A percentile compares a stretch with the other conserved stretches of the same genome.
Conservation (phyloP, 768 basidiomycete genomes). For the Mycena capillaripes region DNA sequence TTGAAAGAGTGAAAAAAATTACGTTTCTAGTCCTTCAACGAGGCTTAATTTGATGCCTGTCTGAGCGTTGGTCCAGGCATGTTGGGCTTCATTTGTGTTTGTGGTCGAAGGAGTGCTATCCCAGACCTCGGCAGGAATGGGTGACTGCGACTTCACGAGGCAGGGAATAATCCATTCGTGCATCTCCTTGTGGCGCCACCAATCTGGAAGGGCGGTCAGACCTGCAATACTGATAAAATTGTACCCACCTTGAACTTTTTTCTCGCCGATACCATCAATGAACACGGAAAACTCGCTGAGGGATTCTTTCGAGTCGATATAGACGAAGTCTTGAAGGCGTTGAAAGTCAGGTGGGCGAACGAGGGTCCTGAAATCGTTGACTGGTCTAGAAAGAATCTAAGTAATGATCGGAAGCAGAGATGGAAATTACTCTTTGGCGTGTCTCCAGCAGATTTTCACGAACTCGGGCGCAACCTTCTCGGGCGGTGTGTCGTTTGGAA, state of each 20-base stretch:
- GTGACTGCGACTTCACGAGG: constrained; percentile 36
- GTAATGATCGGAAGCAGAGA: no score
- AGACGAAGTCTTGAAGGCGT: not conserved
- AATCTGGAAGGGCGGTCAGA: constrained; percentile 21
- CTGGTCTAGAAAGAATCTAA: not conserved
- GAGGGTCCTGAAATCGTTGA: not conserved
- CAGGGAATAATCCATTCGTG: constrained; percentile 37
- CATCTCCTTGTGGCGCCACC: constrained; percentile 40
- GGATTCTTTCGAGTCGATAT: not conserved
- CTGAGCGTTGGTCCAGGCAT: constrained; percentile 37
- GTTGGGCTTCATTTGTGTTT: constrained; percentile 37
- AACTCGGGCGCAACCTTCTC: not conserved
- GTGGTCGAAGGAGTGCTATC: constrained; percentile 36
- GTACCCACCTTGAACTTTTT: not conserved
- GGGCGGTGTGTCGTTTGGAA: not conserved
- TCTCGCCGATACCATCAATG: not conserved
- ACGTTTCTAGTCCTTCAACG: no score
- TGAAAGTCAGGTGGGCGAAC: not conserved
- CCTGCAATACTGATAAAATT: not conserved
- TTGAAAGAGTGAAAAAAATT: no score
- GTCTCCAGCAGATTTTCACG: constrained; percentile 7
- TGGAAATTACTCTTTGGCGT: no score
- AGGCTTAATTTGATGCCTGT: constrained; percentile 24
- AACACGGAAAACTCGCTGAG: not conserved
- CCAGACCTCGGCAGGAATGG: constrained; percentile 31